Evolutionary conservation across 2,329 filamentous ascomycete genomes (phyloP), one percentile per base, ranked within the genome.

Genomic region (Penicillium concentricum): DNA sequence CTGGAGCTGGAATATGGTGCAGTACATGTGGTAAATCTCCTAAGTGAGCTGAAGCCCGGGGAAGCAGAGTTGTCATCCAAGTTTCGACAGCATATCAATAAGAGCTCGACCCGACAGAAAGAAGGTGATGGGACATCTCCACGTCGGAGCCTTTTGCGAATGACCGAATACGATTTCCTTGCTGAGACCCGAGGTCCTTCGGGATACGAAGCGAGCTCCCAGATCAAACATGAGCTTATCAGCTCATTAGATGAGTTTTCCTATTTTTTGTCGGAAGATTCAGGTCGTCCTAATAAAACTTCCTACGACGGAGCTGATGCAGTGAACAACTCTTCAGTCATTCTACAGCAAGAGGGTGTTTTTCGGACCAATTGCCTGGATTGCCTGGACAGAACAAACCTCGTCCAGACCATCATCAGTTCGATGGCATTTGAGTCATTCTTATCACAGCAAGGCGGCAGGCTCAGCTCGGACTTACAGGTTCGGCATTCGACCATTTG

Each of bases 301-400:
- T 15, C 46, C 45, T 5, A 73, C 73, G n/a, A 78, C 79, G 78
- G 78, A 5, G 67, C 74, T 32, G 72, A 76, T 30, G 69, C 74
- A 22, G 61, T 63, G 45, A 74, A 57, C 53, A 74, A 76, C 55
- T 76, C 81, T 3, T 83, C 89, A 8, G 86, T 91, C 2, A 84
- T 96, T 22, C 78, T 97, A 49, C 91, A 96, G 70, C 94, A 99
- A 74, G 91, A 96, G 71, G 93, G 94, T n/a, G 85, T 96, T 6
- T 97, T 97, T 73, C 84, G 93, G 60, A 96, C 92, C 4, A 99
- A 99, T 68, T 99, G 94, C 72, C 81, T 99, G 26, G 94, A 99
- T 73, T 99, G 94, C 71, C 79, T 99, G 42, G 94, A 99, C 72
- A 86, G 94, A 57, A 99, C 94, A 8, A 99, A 99, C 70, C 80